These are phyloP conservation scores for Lignosus rhinocerotis DNA, from an alignment of 1,284 basidiomycete genomes.

Conservation along the genomic window DNA sequence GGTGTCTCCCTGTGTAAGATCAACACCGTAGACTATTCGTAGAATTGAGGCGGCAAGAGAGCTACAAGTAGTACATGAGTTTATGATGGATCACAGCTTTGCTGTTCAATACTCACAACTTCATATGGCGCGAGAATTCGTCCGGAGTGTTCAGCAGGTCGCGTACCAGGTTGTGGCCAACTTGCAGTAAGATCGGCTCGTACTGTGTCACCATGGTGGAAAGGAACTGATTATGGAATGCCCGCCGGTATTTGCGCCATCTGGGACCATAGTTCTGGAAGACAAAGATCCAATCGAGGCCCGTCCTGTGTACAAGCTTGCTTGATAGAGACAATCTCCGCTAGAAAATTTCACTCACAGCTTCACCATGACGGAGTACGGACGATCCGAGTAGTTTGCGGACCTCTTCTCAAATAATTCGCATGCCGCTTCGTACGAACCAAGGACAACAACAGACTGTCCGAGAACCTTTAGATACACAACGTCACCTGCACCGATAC, in stretches of 20 bases:
- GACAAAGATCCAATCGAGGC: constrained; percentile 19
- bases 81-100: too few species aligned
- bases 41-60: constrained; percentile 32
- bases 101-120: constrained; percentile 9
- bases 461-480: constrained; percentile 59
- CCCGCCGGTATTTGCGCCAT: constrained; percentile 20
- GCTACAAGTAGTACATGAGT: constrained; percentile 15
- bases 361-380: constrained; percentile 30
- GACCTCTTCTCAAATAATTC: constrained; percentile 70
- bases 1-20: constrained; percentile 26
- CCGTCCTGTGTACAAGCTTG: constrained; percentile 1
- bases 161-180: constrained; percentile 5
- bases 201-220: constrained; percentile 7
- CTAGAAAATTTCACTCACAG: constrained; percentile 1
- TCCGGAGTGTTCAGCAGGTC: constrained; percentile 9
- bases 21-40: constrained; percentile 35
- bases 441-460: constrained; percentile 61
- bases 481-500: constrained; percentile 49
- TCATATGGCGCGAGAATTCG: constrained; percentile 13
- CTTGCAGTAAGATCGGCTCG: constrained; percentile 1
- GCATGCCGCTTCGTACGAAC: constrained; percentile 50
- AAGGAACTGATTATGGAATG: constrained; percentile 12
- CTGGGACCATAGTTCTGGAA: constrained; percentile 15
- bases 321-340: background rate
- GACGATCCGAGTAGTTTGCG: constrained; percentile 67